These are phyloP conservation scores for Solanum hybrid DNA, from an alignment of 305 asterid genomes.

Conservation along the genomic window DNA sequence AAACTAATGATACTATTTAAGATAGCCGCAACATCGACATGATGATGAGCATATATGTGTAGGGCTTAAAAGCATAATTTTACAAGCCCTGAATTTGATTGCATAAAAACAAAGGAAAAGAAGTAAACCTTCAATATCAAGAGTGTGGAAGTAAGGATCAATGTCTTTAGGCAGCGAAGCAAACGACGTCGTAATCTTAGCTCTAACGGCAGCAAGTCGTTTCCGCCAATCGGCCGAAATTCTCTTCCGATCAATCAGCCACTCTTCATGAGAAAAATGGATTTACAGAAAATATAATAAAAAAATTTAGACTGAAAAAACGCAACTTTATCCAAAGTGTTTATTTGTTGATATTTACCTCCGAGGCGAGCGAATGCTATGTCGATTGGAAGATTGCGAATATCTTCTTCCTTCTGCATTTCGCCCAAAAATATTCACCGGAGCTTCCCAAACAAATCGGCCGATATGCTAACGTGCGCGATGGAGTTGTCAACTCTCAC, in stretches of 20 bases:
- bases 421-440: not conserved
- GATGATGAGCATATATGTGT: not conserved
- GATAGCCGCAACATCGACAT: not conserved
- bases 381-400: constrained; percentile 84
- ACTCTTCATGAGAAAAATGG: constrained; percentile 31
- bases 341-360: constrained; percentile 29
- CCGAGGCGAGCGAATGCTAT: constrained; percentile 93
- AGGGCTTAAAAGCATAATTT: not conserved
- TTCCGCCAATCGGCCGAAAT: constrained; percentile 89
- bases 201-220: constrained; percentile 69
- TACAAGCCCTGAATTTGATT: not conserved
- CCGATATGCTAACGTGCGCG: not conserved
- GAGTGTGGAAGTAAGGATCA: constrained; percentile 76
- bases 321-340: not conserved
- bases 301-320: not conserved
- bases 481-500: not conserved
- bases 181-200: constrained; percentile 70
- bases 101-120: not conserved
- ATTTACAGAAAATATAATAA: not conserved
- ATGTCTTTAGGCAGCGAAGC: constrained; percentile 74
- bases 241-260: constrained; percentile 97
- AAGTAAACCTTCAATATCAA: constrained; percentile 66
- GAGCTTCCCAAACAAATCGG: not conserved
- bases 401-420: constrained; percentile 73
- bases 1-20: not conserved